A percentile compares a stretch with the other conserved stretches of the same genome.
Evolutionary conservation across 83 land plant species (phyloP).

Genomic region (Diphasiastrum complanatum): DNA sequence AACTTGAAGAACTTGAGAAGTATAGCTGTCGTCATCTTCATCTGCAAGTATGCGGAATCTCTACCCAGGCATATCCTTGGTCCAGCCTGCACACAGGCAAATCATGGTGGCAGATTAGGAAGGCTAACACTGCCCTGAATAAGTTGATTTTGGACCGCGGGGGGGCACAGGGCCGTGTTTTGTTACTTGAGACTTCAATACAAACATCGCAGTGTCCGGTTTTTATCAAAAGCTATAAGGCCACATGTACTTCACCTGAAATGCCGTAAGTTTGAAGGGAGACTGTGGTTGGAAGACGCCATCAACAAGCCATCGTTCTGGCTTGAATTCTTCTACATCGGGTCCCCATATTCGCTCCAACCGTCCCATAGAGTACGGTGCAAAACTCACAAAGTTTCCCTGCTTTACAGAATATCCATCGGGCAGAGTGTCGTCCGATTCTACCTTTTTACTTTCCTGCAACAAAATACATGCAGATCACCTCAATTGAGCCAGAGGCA

Average conservation of each 20-base stretch:
- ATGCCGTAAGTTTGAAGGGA: conserved; percentile 26
- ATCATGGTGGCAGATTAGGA: no score
- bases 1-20: conserved; percentile 27
- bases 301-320: conserved; percentile 25
- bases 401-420: conserved; percentile 17
- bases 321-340: conserved; percentile 25
- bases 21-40: conserved; percentile 37
- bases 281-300: conserved; percentile 25
- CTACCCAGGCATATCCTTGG: conserved; percentile 36
- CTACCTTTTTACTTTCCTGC: conserved; percentile 10
- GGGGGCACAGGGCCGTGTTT: no score
- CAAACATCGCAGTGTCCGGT: no score
- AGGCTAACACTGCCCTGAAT: no score
- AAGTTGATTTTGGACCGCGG: no score
- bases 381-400: conserved; percentile 18
- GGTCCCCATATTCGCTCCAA: conserved; percentile 17
- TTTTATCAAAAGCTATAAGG: no score
- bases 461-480: no score
- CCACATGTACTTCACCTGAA: conserved; percentile 26
- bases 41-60: conserved; percentile 32
- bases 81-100: conserved; percentile 34
- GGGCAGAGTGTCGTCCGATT: conserved; percentile 18
- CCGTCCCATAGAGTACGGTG: conserved; percentile 27
- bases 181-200: no score
- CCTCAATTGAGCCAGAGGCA: background rate